Percentiles rank a stretch among this genome's conserved stretches.
phyloP scores from a whole-genome alignment of 306 rosid genomes.

The Quercus suber region DNA sequence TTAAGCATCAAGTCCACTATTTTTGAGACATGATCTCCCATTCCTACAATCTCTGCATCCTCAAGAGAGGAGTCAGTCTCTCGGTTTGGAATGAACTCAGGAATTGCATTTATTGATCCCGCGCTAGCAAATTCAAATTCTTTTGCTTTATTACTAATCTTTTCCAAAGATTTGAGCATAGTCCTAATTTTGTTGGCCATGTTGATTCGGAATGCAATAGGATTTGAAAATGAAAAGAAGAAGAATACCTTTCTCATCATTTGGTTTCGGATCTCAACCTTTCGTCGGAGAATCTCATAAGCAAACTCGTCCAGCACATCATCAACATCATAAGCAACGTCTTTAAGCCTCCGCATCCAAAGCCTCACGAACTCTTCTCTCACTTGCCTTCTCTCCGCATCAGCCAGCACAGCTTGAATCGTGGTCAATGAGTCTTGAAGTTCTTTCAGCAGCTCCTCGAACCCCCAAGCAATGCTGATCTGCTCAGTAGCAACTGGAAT shows the following conservation, averaged over 20 bases:
- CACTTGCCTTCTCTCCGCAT: no score
- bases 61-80: no score
- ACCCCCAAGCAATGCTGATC: fast-evolving
- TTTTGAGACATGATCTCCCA: fast-evolving
- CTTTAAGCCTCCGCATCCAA: fast-evolving
- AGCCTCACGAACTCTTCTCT: fast-evolving
- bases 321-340: no score
- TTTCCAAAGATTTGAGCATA: fast-evolving
- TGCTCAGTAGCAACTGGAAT: no score
- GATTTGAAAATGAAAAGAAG: no score
- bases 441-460: fast-evolving
- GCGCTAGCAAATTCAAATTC: fast-evolving
- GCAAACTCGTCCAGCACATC: fast-evolving
- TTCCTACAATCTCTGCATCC: no score
- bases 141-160: fast-evolving
- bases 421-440: fast-evolving
- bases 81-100: fast-evolving
- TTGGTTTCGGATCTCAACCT: no score
- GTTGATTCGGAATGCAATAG: no score
- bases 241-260: no score
- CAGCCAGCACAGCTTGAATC: fast-evolving
- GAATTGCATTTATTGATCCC: fast-evolving
- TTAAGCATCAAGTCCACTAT: fast-evolving
- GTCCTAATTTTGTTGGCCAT: no score
- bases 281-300: no score